Conservation (phyloP, 441 rosid genomes). For the Erodium moschatum region DNA sequence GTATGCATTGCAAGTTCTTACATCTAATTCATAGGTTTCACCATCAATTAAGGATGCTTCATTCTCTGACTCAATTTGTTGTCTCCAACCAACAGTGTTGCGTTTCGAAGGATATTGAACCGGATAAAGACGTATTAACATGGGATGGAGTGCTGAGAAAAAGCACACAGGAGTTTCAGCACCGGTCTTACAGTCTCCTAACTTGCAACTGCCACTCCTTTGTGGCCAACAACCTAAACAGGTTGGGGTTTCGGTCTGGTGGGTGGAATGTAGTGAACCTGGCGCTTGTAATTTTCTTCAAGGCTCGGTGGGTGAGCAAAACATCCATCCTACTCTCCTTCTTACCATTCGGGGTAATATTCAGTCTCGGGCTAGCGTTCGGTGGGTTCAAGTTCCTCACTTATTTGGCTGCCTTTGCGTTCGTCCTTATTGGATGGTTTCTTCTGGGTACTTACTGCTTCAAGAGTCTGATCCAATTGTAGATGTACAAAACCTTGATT, state of each 20-base stretch:
- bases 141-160: slow-evolving; percentile 56
- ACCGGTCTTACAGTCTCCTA: slow-evolving; percentile 46
- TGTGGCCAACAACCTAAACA: slow-evolving; percentile 62
- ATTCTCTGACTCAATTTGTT: slow-evolving; percentile 13
- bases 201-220: slow-evolving; percentile 75
- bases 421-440: slow-evolving; percentile 49
- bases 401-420: slow-evolving; percentile 31
- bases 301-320: slow-evolving; percentile 55
- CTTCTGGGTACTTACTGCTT: slow-evolving; percentile 55
- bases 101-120: slow-evolving; percentile 26
- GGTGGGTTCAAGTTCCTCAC: slow-evolving; percentile 47
- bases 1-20: slow-evolving; percentile 21
- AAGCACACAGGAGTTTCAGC: slow-evolving; percentile 55
- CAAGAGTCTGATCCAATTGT: slow-evolving; percentile 53
- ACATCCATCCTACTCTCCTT: slow-evolving; percentile 32
- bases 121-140: slow-evolving; percentile 29
- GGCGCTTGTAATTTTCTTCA: slow-evolving; percentile 40
- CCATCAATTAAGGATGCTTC: too few species aligned
- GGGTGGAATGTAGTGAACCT: slow-evolving; percentile 69
- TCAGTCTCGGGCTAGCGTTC: slow-evolving; percentile 33
- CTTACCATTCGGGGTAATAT: slow-evolving; percentile 36
- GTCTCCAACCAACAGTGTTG: slow-evolving; percentile 38
- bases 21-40: not conserved
- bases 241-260: slow-evolving; percentile 44
- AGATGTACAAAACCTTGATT: slow-evolving; percentile 8